These are phyloP conservation scores for Galerina marginata DNA, from an alignment of 768 basidiomycete species.

Conservation along the genomic window DNA sequence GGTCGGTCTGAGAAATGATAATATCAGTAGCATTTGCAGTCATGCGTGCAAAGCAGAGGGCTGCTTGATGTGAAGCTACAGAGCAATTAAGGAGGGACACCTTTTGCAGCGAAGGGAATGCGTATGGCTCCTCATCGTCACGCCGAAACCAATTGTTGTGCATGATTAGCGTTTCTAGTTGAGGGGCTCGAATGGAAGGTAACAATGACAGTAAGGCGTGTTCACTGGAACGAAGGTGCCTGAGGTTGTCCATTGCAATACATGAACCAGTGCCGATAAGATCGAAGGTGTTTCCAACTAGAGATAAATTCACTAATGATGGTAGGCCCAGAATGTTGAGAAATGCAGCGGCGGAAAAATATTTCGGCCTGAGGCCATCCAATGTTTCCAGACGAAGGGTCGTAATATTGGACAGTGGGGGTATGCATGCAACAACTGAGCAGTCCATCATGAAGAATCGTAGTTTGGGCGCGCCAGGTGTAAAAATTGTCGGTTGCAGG, in stretches of 20 bases:
- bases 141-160: not conserved
- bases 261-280: not conserved
- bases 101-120: conserved; percentile 7
- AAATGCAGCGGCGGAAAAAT: not conserved
- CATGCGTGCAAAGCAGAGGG: not conserved
- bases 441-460: conserved; percentile 16
- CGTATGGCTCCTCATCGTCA: not conserved
- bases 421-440: not conserved
- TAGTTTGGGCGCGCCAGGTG: conserved; percentile 23
- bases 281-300: conserved; percentile 14
- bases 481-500: conserved; percentile 10
- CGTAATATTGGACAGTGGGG: conserved; percentile 23
- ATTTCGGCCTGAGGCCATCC: not conserved
- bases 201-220: conserved; percentile 14
- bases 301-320: conserved; percentile 19
- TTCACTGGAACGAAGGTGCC: conserved; percentile 19
- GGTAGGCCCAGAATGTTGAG: conserved; percentile 18
- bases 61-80: not conserved
- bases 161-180: conserved; percentile 23
- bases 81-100: conserved; percentile 1
- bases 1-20: not conserved
- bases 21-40: not conserved
- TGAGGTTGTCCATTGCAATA: conserved; percentile 19
- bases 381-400: conserved; percentile 22
- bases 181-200: conserved; percentile 19